phyloP scores from a whole-genome alignment of 2,329 filamentous ascomycete genomes.

The Fusarium denticulatum region DNA sequence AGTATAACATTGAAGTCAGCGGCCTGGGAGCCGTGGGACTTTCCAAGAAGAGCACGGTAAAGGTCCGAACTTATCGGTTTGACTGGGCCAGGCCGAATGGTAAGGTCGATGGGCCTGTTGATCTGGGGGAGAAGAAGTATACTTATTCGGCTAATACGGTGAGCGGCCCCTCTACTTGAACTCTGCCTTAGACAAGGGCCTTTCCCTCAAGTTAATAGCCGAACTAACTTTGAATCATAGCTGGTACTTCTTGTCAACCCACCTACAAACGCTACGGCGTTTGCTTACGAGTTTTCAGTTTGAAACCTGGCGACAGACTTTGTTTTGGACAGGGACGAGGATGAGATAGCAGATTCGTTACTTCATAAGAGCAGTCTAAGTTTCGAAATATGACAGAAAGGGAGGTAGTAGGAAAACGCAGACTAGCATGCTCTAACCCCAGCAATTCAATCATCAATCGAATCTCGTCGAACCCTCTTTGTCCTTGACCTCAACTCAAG shows the following conservation, averaged over 20 bases:
- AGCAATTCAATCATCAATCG: background rate
- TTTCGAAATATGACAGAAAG: accelerated
- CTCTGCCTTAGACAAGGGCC: accelerated
- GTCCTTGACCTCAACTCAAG: background rate
- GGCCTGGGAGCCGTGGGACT: accelerated
- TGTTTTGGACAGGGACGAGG: background rate
- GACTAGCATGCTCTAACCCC: accelerated
- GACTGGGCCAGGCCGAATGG: background rate
- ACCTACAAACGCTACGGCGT: background rate
- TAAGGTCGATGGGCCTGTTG: background rate
- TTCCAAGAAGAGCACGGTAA: accelerated
- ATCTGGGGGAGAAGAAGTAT: background rate
- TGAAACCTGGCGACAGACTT: background rate
- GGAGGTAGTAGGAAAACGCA: accelerated
- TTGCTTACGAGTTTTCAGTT: background rate
- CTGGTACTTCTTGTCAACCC: background rate
- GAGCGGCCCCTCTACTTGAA: background rate
- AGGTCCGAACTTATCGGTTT: background rate
- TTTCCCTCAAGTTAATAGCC: accelerated
- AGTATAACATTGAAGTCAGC: accelerated
- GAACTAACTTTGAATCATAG: background rate
- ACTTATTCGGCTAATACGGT: background rate
- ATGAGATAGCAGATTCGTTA: background rate
- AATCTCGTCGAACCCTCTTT: background rate
- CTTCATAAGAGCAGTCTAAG: accelerated